Evolutionary conservation across 305 asterid species (phyloP).

Genomic region (Rubia peregrina): DNA sequence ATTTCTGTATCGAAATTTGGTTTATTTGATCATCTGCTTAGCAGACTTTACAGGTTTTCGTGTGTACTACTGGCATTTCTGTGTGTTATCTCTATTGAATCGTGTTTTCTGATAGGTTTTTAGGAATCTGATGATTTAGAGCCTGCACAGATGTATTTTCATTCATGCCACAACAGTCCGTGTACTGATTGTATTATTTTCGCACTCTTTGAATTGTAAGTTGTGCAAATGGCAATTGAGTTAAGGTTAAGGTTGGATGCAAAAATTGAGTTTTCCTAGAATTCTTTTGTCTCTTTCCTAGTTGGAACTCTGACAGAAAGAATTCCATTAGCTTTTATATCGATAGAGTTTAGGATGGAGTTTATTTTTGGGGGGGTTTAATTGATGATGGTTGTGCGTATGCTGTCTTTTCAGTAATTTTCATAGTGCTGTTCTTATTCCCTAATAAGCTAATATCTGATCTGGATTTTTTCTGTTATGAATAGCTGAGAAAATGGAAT

Average conservation of each 20-base stretch:
- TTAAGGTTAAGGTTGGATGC: background rate
- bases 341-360: background rate
- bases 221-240: background rate
- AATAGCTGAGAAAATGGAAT: slow-evolving; percentile 94
- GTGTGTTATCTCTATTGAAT: background rate
- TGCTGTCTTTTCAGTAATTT: background rate
- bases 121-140: background rate
- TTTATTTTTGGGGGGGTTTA: background rate
- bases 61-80: background rate
- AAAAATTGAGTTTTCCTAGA: background rate
- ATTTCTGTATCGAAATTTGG: background rate
- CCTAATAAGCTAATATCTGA: slow-evolving; percentile 6
- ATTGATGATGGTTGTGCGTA: background rate
- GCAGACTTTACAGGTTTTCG: background rate
- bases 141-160: background rate
- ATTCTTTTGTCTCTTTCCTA: background rate
- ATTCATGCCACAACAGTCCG: too few species aligned
- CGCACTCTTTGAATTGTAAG: background rate
- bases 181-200: background rate
- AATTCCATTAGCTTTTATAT: background rate
- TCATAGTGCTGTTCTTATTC: background rate
- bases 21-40: background rate
- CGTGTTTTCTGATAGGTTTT: too few species aligned
- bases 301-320: background rate
- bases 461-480: slow-evolving; percentile 14